Evolutionary conservation across 495 filamentous ascomycete species (phyloP).

Genomic region (Penicillium nucicola): DNA sequence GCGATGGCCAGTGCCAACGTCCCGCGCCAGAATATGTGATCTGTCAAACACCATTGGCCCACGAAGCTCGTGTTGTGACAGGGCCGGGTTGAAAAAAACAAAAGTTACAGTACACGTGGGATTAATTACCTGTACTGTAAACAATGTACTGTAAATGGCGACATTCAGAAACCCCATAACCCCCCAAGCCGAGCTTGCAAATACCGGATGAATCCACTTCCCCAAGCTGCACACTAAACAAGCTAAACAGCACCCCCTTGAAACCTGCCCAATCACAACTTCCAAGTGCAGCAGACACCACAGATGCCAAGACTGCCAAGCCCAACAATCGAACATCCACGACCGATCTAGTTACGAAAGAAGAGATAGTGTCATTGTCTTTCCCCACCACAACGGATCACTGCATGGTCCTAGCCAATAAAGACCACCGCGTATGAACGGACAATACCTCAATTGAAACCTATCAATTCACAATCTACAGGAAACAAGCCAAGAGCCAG

Average conservation of each 20-base stretch:
- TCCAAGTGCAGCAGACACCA: background rate
- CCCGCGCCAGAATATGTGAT: background rate
- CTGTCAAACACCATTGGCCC: background rate
- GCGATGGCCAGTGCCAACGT: background rate
- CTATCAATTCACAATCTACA: background rate
- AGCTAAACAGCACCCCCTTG: background rate
- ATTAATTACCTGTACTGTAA: no score
- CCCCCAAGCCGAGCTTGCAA: background rate
- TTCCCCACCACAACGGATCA: no score
- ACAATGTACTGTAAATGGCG: no score
- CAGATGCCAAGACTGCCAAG: constrained; percentile 12
- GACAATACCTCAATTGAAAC: no score
- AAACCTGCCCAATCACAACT: constrained; percentile 13
- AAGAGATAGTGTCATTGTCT: no score
- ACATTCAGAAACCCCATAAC: background rate
- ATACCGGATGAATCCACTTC: background rate
- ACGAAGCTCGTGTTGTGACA: no score
- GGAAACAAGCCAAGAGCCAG: background rate
- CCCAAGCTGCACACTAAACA: background rate
- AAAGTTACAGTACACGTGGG: background rate
- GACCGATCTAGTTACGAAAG: background rate
- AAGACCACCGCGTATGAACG: no score
- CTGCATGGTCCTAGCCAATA: no score
- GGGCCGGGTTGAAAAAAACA: background rate
- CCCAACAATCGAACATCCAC: background rate